A percentile compares a stretch with the other conserved stretches of the same genome.
Evolutionary conservation across 2,329 filamentous ascomycete species (phyloP).

Genomic region (Xylaria sp.): DNA sequence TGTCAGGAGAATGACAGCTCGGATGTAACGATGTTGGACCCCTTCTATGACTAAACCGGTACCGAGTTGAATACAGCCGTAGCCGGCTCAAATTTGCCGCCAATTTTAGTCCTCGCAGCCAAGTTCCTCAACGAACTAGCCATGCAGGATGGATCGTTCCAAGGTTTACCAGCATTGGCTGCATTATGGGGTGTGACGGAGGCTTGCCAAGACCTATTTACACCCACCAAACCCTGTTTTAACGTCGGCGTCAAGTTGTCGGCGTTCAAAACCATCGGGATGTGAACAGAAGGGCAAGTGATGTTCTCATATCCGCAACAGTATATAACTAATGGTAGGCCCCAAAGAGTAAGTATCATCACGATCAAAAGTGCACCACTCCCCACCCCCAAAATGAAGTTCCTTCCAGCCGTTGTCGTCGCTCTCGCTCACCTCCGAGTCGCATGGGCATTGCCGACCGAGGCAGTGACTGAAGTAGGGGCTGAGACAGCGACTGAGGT

Average conservation of each 20-base stretch:
- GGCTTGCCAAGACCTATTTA: constrained; percentile 10
- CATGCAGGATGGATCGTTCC: neutral
- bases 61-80: neutral
- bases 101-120: neutral
- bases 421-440: neutral
- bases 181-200: neutral
- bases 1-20: too few species aligned
- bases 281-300: neutral
- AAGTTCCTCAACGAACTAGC: neutral
- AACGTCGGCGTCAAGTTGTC: neutral
- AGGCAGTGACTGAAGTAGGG: too few species aligned
- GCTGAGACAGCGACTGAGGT: too few species aligned
- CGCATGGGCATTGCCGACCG: constrained; percentile 6
- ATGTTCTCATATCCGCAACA: neutral
- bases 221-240: neutral
- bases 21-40: too few species aligned
- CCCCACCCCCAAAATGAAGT: constrained; percentile 1
- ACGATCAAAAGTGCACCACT: neutral
- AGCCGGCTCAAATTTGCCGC: neutral
- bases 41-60: neutral
- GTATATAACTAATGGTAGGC: neutral
- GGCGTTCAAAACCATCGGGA: neutral
- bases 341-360: neutral
- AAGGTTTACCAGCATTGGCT: neutral
- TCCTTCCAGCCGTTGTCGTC: neutral